Conservation (phyloP, 805 yeast species). For the Teunomyces funiuensis region DNA sequence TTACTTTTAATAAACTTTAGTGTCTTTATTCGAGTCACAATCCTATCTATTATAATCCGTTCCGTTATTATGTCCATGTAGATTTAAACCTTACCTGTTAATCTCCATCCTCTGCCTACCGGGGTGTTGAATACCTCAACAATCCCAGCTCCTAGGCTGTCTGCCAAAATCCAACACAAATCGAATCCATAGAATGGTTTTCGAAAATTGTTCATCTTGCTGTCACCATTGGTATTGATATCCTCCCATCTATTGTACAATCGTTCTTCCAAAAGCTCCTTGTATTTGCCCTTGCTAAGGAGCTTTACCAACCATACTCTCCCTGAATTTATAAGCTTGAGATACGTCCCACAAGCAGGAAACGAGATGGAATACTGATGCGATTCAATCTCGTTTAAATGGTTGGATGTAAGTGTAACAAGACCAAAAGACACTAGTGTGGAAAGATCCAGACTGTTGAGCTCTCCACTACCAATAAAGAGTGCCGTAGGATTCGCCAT, state of each 20-base stretch:
- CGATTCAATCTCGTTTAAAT: constrained; percentile 40
- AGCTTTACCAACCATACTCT: constrained; percentile 44
- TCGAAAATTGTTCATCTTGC: constrained; percentile 39
- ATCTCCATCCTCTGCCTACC: constrained; percentile 58
- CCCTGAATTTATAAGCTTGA: constrained; percentile 45
- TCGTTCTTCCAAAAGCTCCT: constrained; percentile 44
- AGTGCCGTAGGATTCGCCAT: constrained; percentile 26
- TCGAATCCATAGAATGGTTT: constrained; percentile 53
- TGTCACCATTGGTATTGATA: constrained; percentile 19
- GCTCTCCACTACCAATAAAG: constrained; percentile 21
- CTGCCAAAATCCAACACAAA: constrained; percentile 50
- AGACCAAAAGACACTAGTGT: constrained; percentile 41
- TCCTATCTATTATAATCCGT: background rate
- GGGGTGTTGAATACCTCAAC: constrained; percentile 54
- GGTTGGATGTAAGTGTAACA: constrained; percentile 46
- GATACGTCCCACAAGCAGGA: constrained; percentile 51
- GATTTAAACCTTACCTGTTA: constrained; percentile 48
- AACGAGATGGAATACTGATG: constrained; percentile 43
- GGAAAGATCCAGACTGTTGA: constrained; percentile 26
- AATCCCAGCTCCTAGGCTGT: constrained; percentile 51
- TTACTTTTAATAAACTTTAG: background rate
- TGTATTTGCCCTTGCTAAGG: constrained; percentile 35
- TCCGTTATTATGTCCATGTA: background rate
- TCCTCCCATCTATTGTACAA: constrained; percentile 49
- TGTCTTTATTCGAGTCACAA: too few relatives aligned